Conservation (phyloP, 495 filamentous ascomycete species). For the Podospora didyma region DNA sequence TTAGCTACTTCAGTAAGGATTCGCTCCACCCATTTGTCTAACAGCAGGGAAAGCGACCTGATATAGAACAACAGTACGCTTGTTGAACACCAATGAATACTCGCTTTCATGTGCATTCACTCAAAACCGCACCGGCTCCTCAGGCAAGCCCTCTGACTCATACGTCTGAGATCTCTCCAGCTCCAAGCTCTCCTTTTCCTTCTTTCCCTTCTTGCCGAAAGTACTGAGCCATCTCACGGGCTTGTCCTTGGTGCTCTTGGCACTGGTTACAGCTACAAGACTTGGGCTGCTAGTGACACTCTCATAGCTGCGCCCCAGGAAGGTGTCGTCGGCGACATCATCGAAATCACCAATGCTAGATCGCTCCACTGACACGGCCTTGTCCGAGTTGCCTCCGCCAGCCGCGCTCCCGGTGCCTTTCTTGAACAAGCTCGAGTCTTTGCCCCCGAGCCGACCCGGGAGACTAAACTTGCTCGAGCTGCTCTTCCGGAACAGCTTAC, state of each 20-base stretch:
- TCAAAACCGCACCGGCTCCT: too few relatives aligned
- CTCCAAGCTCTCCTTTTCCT: slow-evolving; percentile 46
- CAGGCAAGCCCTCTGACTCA: slow-evolving; percentile 16
- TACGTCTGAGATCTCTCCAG: slow-evolving; percentile 32
- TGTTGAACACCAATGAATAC: too few relatives aligned
- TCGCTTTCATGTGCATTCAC: too few relatives aligned
- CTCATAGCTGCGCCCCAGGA: slow-evolving; percentile 39
- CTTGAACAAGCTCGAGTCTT: slow-evolving; percentile 59
- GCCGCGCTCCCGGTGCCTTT: slow-evolving; percentile 51
- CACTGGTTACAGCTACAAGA: slow-evolving; percentile 21
- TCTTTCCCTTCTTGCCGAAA: slow-evolving; percentile 47
- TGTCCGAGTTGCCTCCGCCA: slow-evolving; percentile 41
- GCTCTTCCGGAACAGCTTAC: slow-evolving; percentile 73
- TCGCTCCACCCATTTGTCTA: too few relatives aligned
- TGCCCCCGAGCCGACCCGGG: slow-evolving; percentile 59
- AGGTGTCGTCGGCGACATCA: slow-evolving; percentile 34
- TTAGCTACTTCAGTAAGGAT: too few relatives aligned
- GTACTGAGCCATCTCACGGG: slow-evolving; percentile 39
- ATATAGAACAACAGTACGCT: too few relatives aligned
- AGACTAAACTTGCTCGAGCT: slow-evolving; percentile 76
- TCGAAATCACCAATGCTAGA: slow-evolving; percentile 47
- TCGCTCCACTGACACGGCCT: slow-evolving; percentile 37
- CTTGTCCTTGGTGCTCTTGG: slow-evolving; percentile 25
- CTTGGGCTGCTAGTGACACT: slow-evolving; percentile 39
- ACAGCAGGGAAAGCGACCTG: too few relatives aligned